Conservation (phyloP, 257 asterid species). For the Salvia hispanica region DNA sequence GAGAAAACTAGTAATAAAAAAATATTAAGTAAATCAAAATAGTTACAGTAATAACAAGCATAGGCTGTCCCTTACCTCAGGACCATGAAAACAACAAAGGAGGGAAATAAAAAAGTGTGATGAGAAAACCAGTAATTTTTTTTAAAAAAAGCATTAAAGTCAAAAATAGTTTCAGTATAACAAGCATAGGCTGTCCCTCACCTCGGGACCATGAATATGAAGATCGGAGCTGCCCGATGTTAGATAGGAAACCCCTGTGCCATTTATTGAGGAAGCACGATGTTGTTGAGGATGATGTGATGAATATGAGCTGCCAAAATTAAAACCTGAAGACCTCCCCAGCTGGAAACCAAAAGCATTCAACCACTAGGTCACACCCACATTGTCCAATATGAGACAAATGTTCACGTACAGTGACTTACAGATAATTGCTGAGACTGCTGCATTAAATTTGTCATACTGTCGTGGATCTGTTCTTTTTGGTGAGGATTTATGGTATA, state of each 20-base stretch:
- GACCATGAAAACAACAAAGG: no score
- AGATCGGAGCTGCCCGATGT: slow-evolving; percentile 70
- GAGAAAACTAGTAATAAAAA: no score
- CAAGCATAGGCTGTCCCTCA: slow-evolving; percentile 29
- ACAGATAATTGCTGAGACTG: slow-evolving; percentile 79
- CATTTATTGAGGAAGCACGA: slow-evolving; percentile 65
- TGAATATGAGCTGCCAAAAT: slow-evolving; percentile 69
- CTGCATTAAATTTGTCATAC: slow-evolving; percentile 69
- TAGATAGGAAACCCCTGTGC: slow-evolving; percentile 63
- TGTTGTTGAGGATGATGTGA: slow-evolving; percentile 83
- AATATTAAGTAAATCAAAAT: no score
- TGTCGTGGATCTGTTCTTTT: slow-evolving; percentile 81
- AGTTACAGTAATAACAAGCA: no score
- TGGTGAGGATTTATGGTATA: slow-evolving; percentile 60
- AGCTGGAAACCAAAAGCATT: slow-evolving; percentile 48
- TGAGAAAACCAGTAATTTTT: no score
- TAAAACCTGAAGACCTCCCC: slow-evolving; percentile 78
- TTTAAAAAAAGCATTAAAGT: neutral
- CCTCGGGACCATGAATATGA: slow-evolving; percentile 77
- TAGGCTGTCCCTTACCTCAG: no score
- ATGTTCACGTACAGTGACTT: slow-evolving; percentile 39
- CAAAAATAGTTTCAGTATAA: slow-evolving; percentile 7
- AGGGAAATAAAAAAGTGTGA: no score
- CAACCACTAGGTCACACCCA: slow-evolving; percentile 28
- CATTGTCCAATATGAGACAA: slow-evolving; percentile 25